Conservation (phyloP, 179 eudicot species). For the Heliamphora pulchella region DNA sequence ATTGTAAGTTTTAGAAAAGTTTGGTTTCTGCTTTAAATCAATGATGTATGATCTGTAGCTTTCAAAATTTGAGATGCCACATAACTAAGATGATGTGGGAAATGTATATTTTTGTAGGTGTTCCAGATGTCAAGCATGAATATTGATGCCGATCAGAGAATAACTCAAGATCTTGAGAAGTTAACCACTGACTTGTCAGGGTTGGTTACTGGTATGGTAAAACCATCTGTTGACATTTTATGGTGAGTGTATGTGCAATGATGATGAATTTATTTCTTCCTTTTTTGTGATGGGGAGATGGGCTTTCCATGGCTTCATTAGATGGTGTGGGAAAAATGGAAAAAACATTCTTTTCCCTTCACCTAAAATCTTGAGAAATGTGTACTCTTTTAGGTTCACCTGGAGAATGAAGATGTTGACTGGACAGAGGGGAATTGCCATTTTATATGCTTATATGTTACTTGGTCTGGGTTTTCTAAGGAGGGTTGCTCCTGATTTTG, state of each 20-base stretch:
- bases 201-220: conserved; percentile 94
- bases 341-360: neutral
- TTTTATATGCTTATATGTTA: conserved; percentile 90
- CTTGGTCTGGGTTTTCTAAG: conserved; percentile 92
- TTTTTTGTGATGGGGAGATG: neutral
- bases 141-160: conserved; percentile 91
- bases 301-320: neutral
- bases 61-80: neutral
- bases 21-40: conserved; percentile 16
- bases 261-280: neutral
- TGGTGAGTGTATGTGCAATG: conserved; percentile 46
- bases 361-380: neutral
- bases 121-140: conserved; percentile 67
- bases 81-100: neutral
- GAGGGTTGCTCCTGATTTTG: conserved; percentile 90
- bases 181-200: conserved; percentile 82
- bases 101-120: conserved; percentile 41
- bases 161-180: conserved; percentile 94
- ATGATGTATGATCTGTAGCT: conserved; percentile 1
- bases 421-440: conserved; percentile 79
- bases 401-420: conserved; percentile 98
- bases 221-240: conserved; percentile 91
- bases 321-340: neutral
- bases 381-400: conserved; percentile 66
- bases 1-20: neutral